Conservation (phyloP, 257 asterid genomes). For the Solanum piurae region DNA sequence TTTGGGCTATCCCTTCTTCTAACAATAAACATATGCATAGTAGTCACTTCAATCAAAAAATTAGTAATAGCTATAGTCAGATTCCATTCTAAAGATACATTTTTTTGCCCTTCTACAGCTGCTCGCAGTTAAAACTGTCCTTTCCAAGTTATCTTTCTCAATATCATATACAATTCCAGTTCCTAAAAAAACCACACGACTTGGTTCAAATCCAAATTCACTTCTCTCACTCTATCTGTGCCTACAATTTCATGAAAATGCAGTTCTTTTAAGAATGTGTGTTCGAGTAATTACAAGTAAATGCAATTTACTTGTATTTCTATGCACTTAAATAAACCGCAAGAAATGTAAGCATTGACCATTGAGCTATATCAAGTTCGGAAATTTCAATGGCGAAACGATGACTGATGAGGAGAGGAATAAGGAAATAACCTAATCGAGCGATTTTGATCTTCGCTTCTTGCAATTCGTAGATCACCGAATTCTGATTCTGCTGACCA, state of each 20-base stretch:
- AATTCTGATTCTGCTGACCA: constrained; percentile 9
- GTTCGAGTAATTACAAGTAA: background rate
- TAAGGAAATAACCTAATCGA: constrained; percentile 47
- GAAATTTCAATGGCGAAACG: background rate
- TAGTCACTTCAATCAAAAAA: background rate
- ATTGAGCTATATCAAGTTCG: background rate
- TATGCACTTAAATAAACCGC: background rate
- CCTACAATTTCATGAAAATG: background rate
- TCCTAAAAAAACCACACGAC: background rate
- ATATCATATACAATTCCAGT: background rate
- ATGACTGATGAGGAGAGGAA: background rate
- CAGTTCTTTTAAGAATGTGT: background rate
- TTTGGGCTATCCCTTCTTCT: background rate
- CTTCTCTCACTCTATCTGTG: background rate
- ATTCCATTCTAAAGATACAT: background rate
- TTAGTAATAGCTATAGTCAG: background rate
- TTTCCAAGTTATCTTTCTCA: background rate
- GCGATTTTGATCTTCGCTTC: constrained; percentile 50
- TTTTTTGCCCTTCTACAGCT: background rate
- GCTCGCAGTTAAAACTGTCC: background rate
- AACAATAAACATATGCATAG: background rate
- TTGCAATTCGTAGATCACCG: constrained; percentile 32
- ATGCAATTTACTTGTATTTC: background rate
- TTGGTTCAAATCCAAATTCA: background rate
- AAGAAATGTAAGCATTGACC: background rate